Evolutionary conservation across 371 early-diverging fungal species (phyloP).

Genomic region (Paraphysoderma sedebokerense): DNA sequence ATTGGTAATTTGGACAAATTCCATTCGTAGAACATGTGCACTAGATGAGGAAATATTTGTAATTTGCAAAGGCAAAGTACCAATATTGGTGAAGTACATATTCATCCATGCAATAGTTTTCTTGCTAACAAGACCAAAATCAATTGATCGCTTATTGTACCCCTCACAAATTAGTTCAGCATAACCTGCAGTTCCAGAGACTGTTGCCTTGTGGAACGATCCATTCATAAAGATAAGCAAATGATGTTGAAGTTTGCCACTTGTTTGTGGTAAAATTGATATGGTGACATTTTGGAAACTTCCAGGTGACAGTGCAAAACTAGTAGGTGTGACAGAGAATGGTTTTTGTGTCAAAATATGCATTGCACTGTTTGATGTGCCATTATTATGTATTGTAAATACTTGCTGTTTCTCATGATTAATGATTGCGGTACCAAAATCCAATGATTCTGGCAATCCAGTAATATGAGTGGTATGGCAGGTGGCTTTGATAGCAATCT

Average conservation of each 20-base stretch:
- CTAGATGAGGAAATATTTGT: constrained; percentile 16
- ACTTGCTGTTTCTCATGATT: not conserved
- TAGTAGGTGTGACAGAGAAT: not conserved
- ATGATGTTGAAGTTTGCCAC: constrained; percentile 12
- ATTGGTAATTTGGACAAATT: too few relatives aligned
- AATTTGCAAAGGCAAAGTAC: constrained; percentile 26
- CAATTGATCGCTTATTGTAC: constrained; percentile 17
- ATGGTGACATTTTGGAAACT: constrained; percentile 7
- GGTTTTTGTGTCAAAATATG: not conserved
- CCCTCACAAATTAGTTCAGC: constrained; percentile 30
- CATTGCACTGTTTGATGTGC: not conserved
- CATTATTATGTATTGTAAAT: not conserved
- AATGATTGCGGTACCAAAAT: constrained; percentile 1
- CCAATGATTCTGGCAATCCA: not conserved
- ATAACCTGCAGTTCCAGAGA: constrained; percentile 18
- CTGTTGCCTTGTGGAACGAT: constrained; percentile 6
- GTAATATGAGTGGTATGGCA: not conserved
- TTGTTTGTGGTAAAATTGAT: not conserved
- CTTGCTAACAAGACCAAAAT: constrained; percentile 25
- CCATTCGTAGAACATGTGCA: constrained; percentile 20
- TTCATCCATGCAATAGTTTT: constrained; percentile 25
- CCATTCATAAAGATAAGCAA: constrained; percentile 16
- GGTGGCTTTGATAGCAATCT: too few relatives aligned
- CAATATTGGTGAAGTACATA: constrained; percentile 28
- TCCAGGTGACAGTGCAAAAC: not conserved